Conservation (phyloP, 1,284 basidiomycete species). For the Ustilago trichophora region DNA sequence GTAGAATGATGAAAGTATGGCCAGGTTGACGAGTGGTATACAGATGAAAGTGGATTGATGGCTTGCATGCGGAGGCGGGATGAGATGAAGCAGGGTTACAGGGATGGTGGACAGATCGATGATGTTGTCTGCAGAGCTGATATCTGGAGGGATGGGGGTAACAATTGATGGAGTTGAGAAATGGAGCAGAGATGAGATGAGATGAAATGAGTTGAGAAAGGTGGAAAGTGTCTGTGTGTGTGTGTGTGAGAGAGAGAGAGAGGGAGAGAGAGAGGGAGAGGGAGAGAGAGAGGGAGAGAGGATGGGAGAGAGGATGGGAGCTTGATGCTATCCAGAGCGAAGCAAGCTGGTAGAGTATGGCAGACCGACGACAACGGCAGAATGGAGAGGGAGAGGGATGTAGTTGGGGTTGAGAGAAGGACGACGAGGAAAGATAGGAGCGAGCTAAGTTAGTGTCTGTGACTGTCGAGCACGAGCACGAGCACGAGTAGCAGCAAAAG, state of each 20-base stretch:
- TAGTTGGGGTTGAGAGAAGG: not conserved
- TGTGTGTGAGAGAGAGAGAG: no score
- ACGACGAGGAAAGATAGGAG: not conserved
- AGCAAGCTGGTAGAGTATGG: not conserved
- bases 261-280: no score
- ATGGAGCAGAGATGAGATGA: no score
- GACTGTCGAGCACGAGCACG: not conserved
- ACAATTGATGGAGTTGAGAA: not conserved
- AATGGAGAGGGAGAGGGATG: not conserved
- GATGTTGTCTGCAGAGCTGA: not conserved
- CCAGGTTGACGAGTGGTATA: no score
- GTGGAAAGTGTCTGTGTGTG: no score
- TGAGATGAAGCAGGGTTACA: slow-evolving; percentile 1
- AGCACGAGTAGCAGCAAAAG: not conserved
- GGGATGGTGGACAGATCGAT: not conserved
- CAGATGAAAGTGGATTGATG: no score
- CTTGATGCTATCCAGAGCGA: slow-evolving; percentile 3
- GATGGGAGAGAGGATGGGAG: not conserved
- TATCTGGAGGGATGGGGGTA: no score
- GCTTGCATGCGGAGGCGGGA: not conserved
- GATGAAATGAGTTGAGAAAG: no score
- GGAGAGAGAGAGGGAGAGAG: not conserved
- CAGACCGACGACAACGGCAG: not conserved
- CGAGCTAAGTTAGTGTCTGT: not conserved
- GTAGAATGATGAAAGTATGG: no score